These are phyloP conservation scores for Platanthera zijinensis DNA, from an alignment of 106 monocot species.

Conservation along the genomic window DNA sequence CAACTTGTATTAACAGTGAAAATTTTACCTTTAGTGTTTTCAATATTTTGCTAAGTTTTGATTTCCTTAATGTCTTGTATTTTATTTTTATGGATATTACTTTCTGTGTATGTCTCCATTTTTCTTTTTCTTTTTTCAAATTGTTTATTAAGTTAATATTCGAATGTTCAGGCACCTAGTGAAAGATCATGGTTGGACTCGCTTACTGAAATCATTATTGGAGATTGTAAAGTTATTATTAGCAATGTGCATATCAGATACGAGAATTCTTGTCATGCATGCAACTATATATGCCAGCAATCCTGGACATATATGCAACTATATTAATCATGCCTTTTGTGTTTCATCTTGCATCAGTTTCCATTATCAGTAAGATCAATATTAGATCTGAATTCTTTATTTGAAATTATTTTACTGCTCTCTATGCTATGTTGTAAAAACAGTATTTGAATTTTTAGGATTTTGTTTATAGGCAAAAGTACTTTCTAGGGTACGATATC, in stretches of 20 bases:
- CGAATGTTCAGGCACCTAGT: slow-evolving; percentile 38
- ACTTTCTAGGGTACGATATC: too few species aligned
- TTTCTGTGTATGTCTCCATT: background rate
- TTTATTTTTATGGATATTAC: background rate
- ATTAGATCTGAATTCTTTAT: too few species aligned
- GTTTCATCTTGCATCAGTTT: background rate
- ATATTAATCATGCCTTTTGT: background rate
- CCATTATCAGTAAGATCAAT: background rate
- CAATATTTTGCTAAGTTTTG: background rate
- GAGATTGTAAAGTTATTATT: slow-evolving; percentile 47
- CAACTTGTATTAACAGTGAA: background rate
- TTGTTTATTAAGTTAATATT: background rate
- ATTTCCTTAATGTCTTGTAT: background rate
- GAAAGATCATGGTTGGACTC: slow-evolving; percentile 85
- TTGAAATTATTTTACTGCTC: too few species aligned
- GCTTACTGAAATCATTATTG: slow-evolving; percentile 70
- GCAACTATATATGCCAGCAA: slow-evolving; percentile 34
- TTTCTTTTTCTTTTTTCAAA: too few species aligned
- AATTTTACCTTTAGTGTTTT: background rate
- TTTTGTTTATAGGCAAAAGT: too few species aligned
- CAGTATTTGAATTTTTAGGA: too few species aligned
- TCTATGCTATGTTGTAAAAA: too few species aligned
- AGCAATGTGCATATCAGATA: too few species aligned
- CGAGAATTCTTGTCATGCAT: slow-evolving; percentile 13
- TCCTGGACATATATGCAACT: slow-evolving; percentile 49